Base-by-base conservation (phyloP, 1,284 basidiomycete genomes). In the Neonothopanus nambi region DNA sequence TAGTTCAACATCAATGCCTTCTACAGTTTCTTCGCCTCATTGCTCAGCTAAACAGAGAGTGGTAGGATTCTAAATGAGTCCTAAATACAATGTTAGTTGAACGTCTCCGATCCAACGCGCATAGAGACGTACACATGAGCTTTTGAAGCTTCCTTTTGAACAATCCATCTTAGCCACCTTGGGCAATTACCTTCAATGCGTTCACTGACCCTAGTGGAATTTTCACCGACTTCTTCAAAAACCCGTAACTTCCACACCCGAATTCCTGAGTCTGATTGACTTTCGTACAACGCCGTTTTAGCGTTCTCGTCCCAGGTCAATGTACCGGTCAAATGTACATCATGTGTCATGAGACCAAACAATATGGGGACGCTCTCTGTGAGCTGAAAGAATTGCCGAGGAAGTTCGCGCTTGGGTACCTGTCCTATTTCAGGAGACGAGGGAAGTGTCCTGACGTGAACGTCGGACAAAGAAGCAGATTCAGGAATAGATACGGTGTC, bases 301-400 rank as follows among this genome's bases (percentile, higher is more conserved):
- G 57, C 54, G 3, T 59, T 45, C 24, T 68, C 61, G 38, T 71
- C 68, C 69, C 68, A 73, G 2, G 70, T 68, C 9, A 72, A 55
- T 8, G 67, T 67, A 1, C 70, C 72, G 26, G 47, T 49, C 24
- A 72, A 42, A 6, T 57, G 45, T 3, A 73, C 65, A 13, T 61
- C 55, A 17, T 39, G 58, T 18, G 63, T 63, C 50, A 67, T 39
- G 2, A 69, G 38, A 15, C 68, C 69, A 52, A 70, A 68, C 9
- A 70, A 13, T 9, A 73, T 21, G 11, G 70, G 63, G 7, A 73
- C 60, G 3, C 62, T 65, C 55, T 73, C 71, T 26, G 61, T 60
- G 52, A 72, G 56, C 11, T 45, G 60, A 57, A 71, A 71, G 48
- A 61, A 61, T 48, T 68, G 70, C 3, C 71, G 63, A 17, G 65